A percentile compares a stretch with the other conserved stretches of the same genome.
Conservation (phyloP, 768 basidiomycete genomes). For the Trametes coccinea region DNA sequence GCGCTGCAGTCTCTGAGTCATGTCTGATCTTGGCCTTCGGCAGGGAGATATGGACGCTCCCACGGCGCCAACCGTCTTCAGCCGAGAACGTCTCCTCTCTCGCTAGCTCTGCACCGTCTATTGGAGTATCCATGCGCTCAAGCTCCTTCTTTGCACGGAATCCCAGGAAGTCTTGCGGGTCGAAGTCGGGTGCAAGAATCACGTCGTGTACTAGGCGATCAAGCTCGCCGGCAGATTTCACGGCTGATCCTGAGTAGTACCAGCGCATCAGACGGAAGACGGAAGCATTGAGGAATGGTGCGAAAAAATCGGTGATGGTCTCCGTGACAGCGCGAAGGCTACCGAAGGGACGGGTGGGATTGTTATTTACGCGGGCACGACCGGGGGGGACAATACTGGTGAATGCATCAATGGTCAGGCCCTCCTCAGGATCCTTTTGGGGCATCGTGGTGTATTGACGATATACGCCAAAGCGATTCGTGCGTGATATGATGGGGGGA, state of each 20-base stretch:
- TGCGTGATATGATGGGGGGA: not conserved
- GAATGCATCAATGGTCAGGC: not conserved
- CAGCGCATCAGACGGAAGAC: conserved; percentile 33
- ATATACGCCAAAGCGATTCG: conserved; percentile 11
- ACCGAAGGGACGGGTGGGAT: not conserved
- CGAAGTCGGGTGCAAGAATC: conserved; percentile 2
- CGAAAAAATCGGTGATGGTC: not conserved
- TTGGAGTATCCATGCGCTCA: conserved; percentile 11
- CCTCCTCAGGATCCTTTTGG: conserved; percentile 4
- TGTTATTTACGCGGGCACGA: not conserved
- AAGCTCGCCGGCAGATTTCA: conserved; percentile 31
- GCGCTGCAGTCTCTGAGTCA: conserved; percentile 30
- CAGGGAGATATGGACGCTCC: conserved; percentile 24
- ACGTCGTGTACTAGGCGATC: conserved; percentile 29
- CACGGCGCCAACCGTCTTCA: conserved; percentile 23
- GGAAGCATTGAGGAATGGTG: conserved; percentile 21
- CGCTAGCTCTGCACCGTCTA: no score
- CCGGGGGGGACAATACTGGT: not conserved
- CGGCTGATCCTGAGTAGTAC: conserved; percentile 30
- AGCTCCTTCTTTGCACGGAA: conserved; percentile 11
- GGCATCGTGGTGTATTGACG: not conserved
- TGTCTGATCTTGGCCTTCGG: conserved; percentile 18
- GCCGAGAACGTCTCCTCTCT: conserved; percentile 17
- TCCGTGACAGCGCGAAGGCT: not conserved
- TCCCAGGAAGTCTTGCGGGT: not conserved